These are phyloP conservation scores for Chaetomidium leptoderma DNA, from an alignment of 495 filamentous ascomycete species.

Conservation along the genomic window DNA sequence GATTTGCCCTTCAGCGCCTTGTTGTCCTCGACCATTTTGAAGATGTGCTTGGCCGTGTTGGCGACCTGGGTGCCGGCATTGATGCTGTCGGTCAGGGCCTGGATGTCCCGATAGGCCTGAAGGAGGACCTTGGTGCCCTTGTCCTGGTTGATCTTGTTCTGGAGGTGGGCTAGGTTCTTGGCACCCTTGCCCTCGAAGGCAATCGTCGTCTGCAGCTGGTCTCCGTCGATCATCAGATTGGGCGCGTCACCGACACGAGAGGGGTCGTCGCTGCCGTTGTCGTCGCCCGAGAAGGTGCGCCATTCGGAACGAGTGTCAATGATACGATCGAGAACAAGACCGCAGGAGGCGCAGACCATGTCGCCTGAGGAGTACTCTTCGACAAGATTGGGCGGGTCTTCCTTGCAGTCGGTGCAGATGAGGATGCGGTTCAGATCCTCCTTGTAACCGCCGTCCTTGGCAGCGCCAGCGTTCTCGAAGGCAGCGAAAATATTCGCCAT, in stretches of 20 bases:
- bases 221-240: conserved; percentile 83
- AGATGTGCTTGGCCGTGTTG: conserved; percentile 87
- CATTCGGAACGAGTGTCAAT: conserved; percentile 96
- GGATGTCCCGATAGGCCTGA: conserved; percentile 85
- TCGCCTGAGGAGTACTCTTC: conserved; percentile 91
- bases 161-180: conserved; percentile 76
- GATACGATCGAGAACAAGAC: conserved; percentile 86
- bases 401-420: conserved; percentile 85
- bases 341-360: conserved; percentile 87
- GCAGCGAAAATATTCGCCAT: conserved; percentile 18
- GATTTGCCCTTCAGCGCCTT: conserved; percentile 95
- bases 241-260: conserved; percentile 93
- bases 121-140: conserved; percentile 76
- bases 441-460: conserved; percentile 29
- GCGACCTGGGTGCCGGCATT: conserved; percentile 72
- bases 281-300: conserved; percentile 97
- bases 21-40: conserved; percentile 85
- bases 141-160: conserved; percentile 79
- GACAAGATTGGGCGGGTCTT: conserved; percentile 81
- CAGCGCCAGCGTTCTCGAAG: conserved; percentile 3
- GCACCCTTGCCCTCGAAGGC: conserved; percentile 67
- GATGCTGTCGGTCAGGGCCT: conserved; percentile 78
- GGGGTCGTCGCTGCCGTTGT: conserved; percentile 88
- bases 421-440: conserved; percentile 77
- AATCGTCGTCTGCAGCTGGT: conserved; percentile 88